Percentiles rank a stretch among this genome's conserved stretches.
phyloP scores from a whole-genome alignment of 2,329 filamentous ascomycete species.

The Penicillium expansum region DNA sequence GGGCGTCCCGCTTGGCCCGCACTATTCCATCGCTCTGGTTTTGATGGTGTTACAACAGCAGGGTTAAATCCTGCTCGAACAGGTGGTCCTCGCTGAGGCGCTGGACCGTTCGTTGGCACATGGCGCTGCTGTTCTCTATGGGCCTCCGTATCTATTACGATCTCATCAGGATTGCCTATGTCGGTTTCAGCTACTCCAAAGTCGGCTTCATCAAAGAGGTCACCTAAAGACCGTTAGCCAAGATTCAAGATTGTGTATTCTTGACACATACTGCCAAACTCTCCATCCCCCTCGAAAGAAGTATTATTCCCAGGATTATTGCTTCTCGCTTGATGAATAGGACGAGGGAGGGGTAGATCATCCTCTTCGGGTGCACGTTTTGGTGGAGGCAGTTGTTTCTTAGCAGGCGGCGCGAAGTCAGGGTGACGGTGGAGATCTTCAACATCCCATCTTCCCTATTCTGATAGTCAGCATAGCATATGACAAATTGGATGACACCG shows the following conservation, averaged over 20 bases:
- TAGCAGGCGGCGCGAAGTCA: conserved; percentile 61
- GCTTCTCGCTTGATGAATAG: conserved; percentile 26
- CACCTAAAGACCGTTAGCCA: conserved; percentile 35
- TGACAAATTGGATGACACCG: neutral
- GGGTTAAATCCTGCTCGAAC: conserved; percentile 20
- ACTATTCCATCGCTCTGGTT: conserved; percentile 35
- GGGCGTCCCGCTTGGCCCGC: conserved; percentile 23
- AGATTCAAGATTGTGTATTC: neutral
- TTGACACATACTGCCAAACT: conserved; percentile 42
- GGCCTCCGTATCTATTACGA: conserved; percentile 53
- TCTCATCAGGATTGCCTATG: conserved; percentile 72
- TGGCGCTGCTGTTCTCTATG: conserved; percentile 26
- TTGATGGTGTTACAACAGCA: conserved; percentile 38
- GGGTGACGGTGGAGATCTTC: conserved; percentile 77
- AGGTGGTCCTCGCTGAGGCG: conserved; percentile 22
- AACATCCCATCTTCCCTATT: conserved; percentile 68
- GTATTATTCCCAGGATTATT: conserved; percentile 29
- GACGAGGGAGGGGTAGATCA: conserved; percentile 45
- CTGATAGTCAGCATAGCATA: conserved; percentile 14
- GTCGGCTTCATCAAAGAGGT: conserved; percentile 74
- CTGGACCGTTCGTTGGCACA: conserved; percentile 23
- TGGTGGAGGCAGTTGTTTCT: conserved; percentile 51
- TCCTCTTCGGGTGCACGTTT: conserved; percentile 48
- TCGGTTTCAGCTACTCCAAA: conserved; percentile 61
- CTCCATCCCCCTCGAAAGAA: conserved; percentile 41